Evolutionary conservation across 1,284 basidiomycete species (phyloP), one percentile per base, ranked within the genome.

Genomic region (Papiliotrema laurentii): DNA sequence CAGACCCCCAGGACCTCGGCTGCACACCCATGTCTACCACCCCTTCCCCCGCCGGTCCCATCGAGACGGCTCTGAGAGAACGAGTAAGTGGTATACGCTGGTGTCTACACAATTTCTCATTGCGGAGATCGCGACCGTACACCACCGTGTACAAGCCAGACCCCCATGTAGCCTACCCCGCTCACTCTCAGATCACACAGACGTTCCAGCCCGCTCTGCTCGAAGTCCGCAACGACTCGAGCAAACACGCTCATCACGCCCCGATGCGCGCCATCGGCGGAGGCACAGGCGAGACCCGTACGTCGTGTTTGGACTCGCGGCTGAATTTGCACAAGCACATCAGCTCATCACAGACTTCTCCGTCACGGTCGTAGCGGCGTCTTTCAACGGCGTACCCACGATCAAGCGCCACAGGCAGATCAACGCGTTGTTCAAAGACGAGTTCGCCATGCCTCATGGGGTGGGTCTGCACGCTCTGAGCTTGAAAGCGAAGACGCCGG

Each of bases 341-440:
- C 13, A 5, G 7, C 27, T 41, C 18, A 31, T 19, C n/a, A 7
- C 47, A 75, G 73, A 75, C 58, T 75, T 75, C 34, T 64, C 71
- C 21, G 64, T 75, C n/a, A 64, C 69, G 21, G 59, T 72, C 34
- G 70, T 72, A 14, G 73, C 74, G 0, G 39, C 57, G 10, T 50
- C 54, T 1, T 75, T 75, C 56, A 49, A 53, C 6, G 66, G 64
- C 34, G 64, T 71, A 53, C 59, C 69, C 2, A 61, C 63, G 16
- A 73, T 75, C 28, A 66, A 69, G 2, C 64, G 74, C 25, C 74
- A 75, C 54, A 56, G 74, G n/a, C 53, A 73, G 36, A 71, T 75
- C 41, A 75, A 75, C 54, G 47, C 47, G 1, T 51, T 74, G 10
- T 55, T 75, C 24, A 71, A 71, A 54, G 71, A 73, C 10, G 73